phyloP scores from a whole-genome alignment of 2,329 filamentous ascomycete genomes.

The Pseudogymnoascus sp. region DNA sequence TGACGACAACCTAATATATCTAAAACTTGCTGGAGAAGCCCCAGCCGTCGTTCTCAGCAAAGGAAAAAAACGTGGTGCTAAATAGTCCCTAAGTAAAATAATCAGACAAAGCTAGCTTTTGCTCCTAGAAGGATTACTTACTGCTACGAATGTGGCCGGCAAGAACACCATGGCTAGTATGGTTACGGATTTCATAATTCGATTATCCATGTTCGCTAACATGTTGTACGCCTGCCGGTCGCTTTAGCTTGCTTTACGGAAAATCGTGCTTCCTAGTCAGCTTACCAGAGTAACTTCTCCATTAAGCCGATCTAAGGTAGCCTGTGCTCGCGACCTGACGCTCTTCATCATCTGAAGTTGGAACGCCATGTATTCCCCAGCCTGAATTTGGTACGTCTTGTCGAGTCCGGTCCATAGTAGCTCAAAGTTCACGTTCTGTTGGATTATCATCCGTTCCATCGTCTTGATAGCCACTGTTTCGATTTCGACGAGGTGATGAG shows the following conservation, averaged over 20 bases:
- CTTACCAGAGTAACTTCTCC: background rate
- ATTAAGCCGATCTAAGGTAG: background rate
- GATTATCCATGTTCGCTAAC: conserved; percentile 10
- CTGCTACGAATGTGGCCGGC: conserved; percentile 17
- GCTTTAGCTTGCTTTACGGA: background rate
- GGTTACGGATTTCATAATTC: conserved; percentile 17
- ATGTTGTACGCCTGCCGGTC: conserved; percentile 1
- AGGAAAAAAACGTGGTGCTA: conserved; percentile 1
- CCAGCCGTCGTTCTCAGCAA: background rate
- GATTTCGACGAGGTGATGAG: background rate
- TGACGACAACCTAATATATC: background rate
- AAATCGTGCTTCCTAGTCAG: background rate
- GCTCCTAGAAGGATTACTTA: conserved; percentile 8
- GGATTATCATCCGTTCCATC: background rate
- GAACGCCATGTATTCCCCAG: background rate
- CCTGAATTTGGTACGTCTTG: background rate
- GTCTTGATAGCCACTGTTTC: background rate
- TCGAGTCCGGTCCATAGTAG: background rate
- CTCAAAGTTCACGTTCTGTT: background rate
- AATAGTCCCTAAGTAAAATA: background rate
- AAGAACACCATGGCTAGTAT: conserved; percentile 18
- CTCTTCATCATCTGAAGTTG: background rate
- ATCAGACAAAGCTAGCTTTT: background rate
- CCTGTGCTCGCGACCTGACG: background rate
- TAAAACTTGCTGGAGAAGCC: background rate